These are phyloP conservation scores for Coemansia sp. DNA, from an alignment of 371 early-diverging fungal genomes.

Conservation along the genomic window DNA sequence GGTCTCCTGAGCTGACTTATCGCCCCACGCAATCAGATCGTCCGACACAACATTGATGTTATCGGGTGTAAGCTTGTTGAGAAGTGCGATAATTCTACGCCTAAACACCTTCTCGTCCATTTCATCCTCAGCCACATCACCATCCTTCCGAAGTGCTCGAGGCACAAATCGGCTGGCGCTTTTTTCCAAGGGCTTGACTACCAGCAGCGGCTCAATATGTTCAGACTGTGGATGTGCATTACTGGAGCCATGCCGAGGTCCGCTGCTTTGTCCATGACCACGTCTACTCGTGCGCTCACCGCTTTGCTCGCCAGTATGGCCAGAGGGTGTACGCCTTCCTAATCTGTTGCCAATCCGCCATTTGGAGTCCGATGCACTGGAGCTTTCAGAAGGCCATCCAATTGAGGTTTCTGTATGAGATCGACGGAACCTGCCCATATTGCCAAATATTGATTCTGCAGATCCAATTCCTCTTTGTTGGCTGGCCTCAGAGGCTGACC, in stretches of 20 bases:
- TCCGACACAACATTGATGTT: conserved; percentile 82
- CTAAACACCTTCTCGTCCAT: conserved; percentile 62
- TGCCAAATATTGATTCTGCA: conserved; percentile 18
- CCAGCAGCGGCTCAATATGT: conserved; percentile 51
- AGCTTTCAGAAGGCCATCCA: conserved; percentile 11
- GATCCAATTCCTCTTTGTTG: conserved; percentile 54
- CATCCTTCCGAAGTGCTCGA: conserved; percentile 33
- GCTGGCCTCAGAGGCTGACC: conserved; percentile 50
- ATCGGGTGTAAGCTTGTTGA: conserved; percentile 94
- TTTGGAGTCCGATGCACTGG: conserved; percentile 30
- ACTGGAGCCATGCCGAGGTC: background rate
- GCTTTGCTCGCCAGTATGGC: conserved; percentile 12
- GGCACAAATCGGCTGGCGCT: conserved; percentile 84
- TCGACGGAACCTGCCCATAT: conserved; percentile 47
- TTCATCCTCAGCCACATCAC: conserved; percentile 50
- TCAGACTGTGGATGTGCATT: conserved; percentile 7
- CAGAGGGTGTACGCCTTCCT: background rate
- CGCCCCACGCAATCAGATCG: conserved; percentile 78
- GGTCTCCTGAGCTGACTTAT: conserved; percentile 62
- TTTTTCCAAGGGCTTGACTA: conserved; percentile 72
- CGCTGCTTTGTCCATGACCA: conserved; percentile 38
- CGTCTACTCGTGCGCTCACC: conserved; percentile 29
- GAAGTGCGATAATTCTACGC: conserved; percentile 79
- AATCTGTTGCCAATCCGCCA: conserved; percentile 48
- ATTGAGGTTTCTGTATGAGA: conserved; percentile 22